Evolutionary conservation across 73 alveolate genomes (phyloP).

Genomic region (Paraurostyla sp.): DNA sequence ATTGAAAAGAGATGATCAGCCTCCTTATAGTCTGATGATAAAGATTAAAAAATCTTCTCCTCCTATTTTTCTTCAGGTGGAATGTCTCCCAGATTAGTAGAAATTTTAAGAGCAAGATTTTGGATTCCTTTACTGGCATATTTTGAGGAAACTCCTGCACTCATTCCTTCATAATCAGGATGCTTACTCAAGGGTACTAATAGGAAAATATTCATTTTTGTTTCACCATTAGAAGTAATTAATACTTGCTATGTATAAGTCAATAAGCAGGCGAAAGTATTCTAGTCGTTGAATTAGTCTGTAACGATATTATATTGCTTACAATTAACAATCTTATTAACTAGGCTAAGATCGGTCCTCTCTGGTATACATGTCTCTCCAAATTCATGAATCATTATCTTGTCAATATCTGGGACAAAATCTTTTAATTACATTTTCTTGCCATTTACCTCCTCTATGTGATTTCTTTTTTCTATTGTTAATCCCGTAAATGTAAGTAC

Average conservation of each 20-base stretch:
- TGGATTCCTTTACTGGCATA: background rate
- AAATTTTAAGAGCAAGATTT: background rate
- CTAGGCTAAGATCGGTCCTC: background rate
- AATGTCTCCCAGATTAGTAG: too few relatives aligned
- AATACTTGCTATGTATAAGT: background rate
- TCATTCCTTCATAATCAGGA: slow-evolving; percentile 29
- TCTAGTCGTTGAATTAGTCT: background rate
- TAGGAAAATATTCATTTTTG: background rate
- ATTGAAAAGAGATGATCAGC: background rate
- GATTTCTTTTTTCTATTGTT: background rate
- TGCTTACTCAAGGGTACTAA: slow-evolving; percentile 29
- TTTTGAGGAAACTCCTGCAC: background rate
- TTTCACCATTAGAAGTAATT: background rate
- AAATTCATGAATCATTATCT: too few relatives aligned
- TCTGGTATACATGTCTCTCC: slow-evolving; percentile 13
- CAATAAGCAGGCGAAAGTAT: background rate
- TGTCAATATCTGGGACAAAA: too few relatives aligned
- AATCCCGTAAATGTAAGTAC: background rate
- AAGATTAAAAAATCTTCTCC: background rate
- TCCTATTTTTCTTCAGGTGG: background rate
- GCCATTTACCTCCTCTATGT: background rate
- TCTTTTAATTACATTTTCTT: too few relatives aligned
- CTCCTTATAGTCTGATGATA: background rate
- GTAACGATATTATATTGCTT: background rate
- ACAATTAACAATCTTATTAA: background rate